Evolutionary conservation across 2,329 filamentous ascomycete species (phyloP).

Genomic region (Cladophialophora carrionii): DNA sequence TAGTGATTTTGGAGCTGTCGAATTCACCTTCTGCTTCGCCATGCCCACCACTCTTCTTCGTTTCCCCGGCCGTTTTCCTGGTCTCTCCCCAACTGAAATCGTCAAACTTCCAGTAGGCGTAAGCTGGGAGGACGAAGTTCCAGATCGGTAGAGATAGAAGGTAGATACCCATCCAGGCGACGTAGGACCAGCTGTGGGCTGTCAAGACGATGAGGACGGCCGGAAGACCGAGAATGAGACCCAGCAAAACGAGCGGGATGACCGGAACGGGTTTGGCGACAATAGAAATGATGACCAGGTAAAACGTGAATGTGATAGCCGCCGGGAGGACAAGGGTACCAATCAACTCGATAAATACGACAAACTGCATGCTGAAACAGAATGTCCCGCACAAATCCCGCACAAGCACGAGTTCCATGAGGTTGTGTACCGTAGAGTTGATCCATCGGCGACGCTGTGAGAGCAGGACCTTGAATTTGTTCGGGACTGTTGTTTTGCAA

Average conservation of each 20-base stretch:
- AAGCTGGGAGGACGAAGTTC: slow-evolving; percentile 94
- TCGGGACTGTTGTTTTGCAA: slow-evolving; percentile 96
- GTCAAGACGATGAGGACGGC: slow-evolving; percentile 90
- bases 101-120: slow-evolving; percentile 99
- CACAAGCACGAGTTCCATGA: slow-evolving; percentile 96
- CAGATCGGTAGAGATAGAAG: slow-evolving; percentile 89
- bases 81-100: slow-evolving; percentile 99
- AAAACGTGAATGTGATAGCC: slow-evolving; percentile 95
- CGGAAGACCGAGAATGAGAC: slow-evolving; percentile 88
- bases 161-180: slow-evolving; percentile 97
- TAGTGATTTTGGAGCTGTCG: slow-evolving; percentile 97
- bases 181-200: slow-evolving; percentile 87
- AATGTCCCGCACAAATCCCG: slow-evolving; percentile 97
- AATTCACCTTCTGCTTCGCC: slow-evolving; percentile 93
- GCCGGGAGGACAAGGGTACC: slow-evolving; percentile 94
- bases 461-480: slow-evolving; percentile 85
- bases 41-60: slow-evolving; percentile 71
- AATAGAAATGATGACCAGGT: slow-evolving; percentile 88
- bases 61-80: slow-evolving; percentile 88
- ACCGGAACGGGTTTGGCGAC: slow-evolving; percentile 74
- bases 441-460: slow-evolving; percentile 98
- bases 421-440: slow-evolving; percentile 97
- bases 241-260: slow-evolving; percentile 87
- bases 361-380: slow-evolving; percentile 99
- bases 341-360: slow-evolving; percentile 91